Base-by-base conservation (phyloP, 768 basidiomycete genomes). In the Pisolithus tinctorius region DNA sequence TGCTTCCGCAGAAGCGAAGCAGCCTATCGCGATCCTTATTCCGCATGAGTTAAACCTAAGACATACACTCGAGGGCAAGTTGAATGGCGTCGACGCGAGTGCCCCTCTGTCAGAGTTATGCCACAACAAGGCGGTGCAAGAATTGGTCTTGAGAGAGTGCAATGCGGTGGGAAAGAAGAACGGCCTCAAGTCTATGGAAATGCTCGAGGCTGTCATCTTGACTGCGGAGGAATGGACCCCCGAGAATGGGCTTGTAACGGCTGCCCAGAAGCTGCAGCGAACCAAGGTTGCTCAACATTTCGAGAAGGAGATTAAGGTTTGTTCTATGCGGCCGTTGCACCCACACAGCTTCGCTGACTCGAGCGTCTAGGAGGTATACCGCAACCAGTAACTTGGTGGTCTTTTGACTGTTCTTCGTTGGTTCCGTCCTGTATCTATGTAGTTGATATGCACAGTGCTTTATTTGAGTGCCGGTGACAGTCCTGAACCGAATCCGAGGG, bases 221-320 rank as follows among this genome's bases (percentile, higher is more conserved):
- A 85, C 86, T 6, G 63, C 84, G 27, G 87, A 93, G 4, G 91
- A 93, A 69, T 94, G 93, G 93, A 93, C 91, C 6, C 89, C 93
- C 0, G 88, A 94, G 74, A 88, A 66, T 53, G 93, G 90, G 37
- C 74, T 94, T 37, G 82, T 93, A 44, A 94, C 93, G 0, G 88
- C 92, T 13, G 92, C 93, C 51, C 88, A 92, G 76, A 94, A 95
- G 78, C 76, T 94, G 14, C 87, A 94, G 71, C 69, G 93, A 58
- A 78, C 74, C 63, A 82, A 74, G 68, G 76, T 95, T 50, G 80
- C 77, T 55, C 78, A 85, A 68, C 72, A 68, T 58, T 93, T 84
- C 53, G 74, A 74, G 52, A 58, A 64, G 38, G 77, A 86, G 67
- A 84, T 90, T 54, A 73, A 81, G 74, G 84, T 82, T 54, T 26